A percentile compares a stretch with the other conserved stretches of the same genome.
These are phyloP conservation scores for Lagerstroemia speciosa DNA, from an alignment of 345 rosid genomes.

Conservation along the genomic window DNA sequence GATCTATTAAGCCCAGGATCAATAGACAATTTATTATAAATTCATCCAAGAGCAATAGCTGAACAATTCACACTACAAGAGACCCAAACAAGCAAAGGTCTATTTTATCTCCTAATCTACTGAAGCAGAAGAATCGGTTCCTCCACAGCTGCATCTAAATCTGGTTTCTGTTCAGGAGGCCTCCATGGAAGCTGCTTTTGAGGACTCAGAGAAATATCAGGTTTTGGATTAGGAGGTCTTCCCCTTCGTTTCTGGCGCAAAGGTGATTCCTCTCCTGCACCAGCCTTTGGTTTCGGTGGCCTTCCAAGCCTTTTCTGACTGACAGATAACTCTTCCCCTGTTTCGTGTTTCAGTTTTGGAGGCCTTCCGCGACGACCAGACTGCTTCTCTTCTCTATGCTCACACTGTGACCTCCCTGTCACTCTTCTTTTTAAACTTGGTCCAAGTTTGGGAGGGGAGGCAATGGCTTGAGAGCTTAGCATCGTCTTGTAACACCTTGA, in stretches of 20 bases:
- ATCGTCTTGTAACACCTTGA: neutral
- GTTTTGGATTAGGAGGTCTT: no score
- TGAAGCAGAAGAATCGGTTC: neutral
- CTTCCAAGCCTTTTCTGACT: neutral
- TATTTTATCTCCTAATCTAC: neutral
- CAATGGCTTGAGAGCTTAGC: neutral
- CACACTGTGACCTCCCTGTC: neutral
- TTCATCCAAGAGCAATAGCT: neutral
- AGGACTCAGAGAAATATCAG: neutral
- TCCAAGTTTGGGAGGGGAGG: neutral
- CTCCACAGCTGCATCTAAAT: neutral
- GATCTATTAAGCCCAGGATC: neutral
- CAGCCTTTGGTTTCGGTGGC: neutral
- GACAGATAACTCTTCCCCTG: neutral
- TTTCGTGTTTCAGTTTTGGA: neutral
- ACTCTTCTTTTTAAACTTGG: neutral
- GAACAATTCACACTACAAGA: neutral
- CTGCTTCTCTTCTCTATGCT: neutral
- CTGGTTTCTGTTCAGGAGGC: neutral
- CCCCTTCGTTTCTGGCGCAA: no score
- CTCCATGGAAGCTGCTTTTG: neutral
- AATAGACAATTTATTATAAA: neutral
- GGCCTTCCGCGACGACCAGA: neutral
- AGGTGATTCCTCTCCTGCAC: neutral
- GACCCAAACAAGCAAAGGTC: neutral